Percentiles rank a stretch among this genome's conserved stretches.
Evolutionary conservation across 2,329 filamentous ascomycete species (phyloP).

Genomic region (Alternaria ethzedia): DNA sequence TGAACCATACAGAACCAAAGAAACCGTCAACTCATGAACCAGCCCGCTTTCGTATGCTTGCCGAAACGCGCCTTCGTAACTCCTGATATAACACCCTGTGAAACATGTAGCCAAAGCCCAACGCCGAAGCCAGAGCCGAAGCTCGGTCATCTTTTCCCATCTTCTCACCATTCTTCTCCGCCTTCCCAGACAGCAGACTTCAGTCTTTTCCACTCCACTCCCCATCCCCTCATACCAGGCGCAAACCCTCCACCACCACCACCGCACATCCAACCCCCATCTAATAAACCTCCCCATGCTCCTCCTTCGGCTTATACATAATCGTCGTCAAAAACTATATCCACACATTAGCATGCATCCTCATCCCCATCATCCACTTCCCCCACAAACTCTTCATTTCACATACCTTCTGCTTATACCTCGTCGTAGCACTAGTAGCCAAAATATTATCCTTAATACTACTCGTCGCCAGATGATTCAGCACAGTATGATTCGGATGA

Average conservation of each 20-base stretch:
- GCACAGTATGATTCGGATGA: constrained; percentile 94
- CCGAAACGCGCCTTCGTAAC: neutral
- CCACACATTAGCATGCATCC: constrained; percentile 16
- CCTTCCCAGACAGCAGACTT: too few relatives aligned
- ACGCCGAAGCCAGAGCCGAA: neutral
- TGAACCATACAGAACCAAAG: neutral
- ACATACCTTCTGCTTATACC: constrained; percentile 90
- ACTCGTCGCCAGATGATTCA: constrained; percentile 96
- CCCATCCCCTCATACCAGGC: neutral
- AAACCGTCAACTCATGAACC: neutral
- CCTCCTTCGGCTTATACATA: constrained; percentile 87
- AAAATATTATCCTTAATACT: constrained; percentile 97
- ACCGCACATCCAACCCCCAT: neutral
- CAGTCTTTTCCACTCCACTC: neutral
- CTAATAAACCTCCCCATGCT: constrained; percentile 20
- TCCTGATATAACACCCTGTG: neutral
- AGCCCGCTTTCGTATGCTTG: neutral
- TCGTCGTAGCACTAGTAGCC: constrained; percentile 94
- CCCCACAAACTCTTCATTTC: neutral
- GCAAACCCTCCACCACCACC: neutral
- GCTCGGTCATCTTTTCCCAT: neutral
- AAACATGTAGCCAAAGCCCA: neutral
- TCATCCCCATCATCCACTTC: constrained; percentile 13
- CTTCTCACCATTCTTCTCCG: neutral
- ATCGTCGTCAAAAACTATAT: constrained; percentile 92